Percentiles rank a stretch among this genome's conserved stretches.
These are phyloP conservation scores for Phialemoniopsis sp. DNA, from an alignment of 2,329 filamentous ascomycete species.

Conservation along the genomic window DNA sequence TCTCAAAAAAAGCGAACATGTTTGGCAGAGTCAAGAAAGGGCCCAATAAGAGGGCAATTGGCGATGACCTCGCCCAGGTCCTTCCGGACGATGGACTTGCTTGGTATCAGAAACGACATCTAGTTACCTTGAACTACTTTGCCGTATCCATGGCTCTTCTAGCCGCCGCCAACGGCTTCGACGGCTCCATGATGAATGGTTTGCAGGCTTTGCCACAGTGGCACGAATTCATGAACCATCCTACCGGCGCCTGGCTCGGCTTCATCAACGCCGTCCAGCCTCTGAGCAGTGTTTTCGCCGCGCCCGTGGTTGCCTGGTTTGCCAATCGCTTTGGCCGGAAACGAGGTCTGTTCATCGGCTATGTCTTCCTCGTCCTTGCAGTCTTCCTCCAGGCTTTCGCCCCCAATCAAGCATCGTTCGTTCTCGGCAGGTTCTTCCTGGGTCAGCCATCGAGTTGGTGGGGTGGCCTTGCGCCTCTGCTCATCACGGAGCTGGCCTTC, in stretches of 20 bases:
- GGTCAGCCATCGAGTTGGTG: constrained; percentile 10
- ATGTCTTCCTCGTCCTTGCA: constrained; percentile 20
- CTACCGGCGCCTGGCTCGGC: constrained; percentile 27
- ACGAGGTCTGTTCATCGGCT: constrained; percentile 26
- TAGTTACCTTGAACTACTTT: constrained; percentile 3
- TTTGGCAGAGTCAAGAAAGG: too few species aligned
- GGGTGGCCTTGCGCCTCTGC: constrained; percentile 4
- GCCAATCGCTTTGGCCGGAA: constrained; percentile 31
- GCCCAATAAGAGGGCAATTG: too few species aligned
- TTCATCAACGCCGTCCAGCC: constrained; percentile 24
- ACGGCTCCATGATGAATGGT: constrained; percentile 35
- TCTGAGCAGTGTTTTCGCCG: constrained; percentile 18
- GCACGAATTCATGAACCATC: constrained; percentile 28
- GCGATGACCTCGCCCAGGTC: constrained; percentile 4
- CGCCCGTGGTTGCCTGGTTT: constrained; percentile 15
- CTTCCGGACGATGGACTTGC: constrained; percentile 3
- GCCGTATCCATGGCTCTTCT: constrained; percentile 3
- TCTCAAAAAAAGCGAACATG: too few species aligned
- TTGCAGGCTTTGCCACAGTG: constrained; percentile 29
- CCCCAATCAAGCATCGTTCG: constrained; percentile 18
- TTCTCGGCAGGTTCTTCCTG: constrained; percentile 22
- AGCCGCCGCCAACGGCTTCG: constrained; percentile 25
- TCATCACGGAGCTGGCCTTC: constrained; percentile 9
- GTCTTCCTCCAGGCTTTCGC: constrained; percentile 25
- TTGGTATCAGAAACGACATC: constrained; percentile 6